A percentile compares a stretch with the other conserved stretches of the same genome.
These are phyloP conservation scores for Metarhizium rileyi DNA, from an alignment of 2,329 filamentous ascomycete species.

Conservation along the genomic window DNA sequence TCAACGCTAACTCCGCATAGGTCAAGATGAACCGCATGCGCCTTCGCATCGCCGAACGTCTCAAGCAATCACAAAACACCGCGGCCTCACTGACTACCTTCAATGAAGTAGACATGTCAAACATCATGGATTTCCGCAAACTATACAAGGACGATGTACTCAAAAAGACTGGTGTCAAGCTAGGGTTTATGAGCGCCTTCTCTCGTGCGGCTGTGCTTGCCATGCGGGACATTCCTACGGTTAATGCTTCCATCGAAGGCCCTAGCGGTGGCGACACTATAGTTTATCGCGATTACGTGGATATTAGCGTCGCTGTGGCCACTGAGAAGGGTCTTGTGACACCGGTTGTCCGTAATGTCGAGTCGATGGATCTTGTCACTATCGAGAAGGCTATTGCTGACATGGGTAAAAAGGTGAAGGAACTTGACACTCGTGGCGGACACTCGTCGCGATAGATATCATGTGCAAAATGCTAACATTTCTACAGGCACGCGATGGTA, in stretches of 20 bases:
- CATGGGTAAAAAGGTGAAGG: conserved; percentile 78
- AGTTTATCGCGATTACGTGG: conserved; percentile 95
- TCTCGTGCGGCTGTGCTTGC: conserved; percentile 81
- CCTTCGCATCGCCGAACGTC: conserved; percentile 87
- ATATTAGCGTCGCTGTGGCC: conserved; percentile 93
- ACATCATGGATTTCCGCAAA: conserved; percentile 93
- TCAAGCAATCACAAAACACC: conserved; percentile 99
- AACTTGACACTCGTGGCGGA: conserved; percentile 13
- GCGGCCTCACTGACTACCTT: conserved; percentile 95
- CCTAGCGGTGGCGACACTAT: conserved; percentile 93
- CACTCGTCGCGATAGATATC: too few species aligned
- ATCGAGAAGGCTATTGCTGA: conserved; percentile 91
- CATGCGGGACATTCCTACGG: conserved; percentile 87
- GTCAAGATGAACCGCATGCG: conserved; percentile 99
- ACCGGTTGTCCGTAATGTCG: conserved; percentile 88
- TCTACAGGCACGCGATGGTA: conserved; percentile 75
- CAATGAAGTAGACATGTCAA: conserved; percentile 99
- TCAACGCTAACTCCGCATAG: conserved; percentile 30
- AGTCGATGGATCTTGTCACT: conserved; percentile 74
- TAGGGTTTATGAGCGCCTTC: conserved; percentile 99
- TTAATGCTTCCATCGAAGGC: conserved; percentile 96
- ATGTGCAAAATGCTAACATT: neutral
- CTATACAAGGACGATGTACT: conserved; percentile 93
- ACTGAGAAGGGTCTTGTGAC: conserved; percentile 97
- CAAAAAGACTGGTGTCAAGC: conserved; percentile 93